Conservation (phyloP, 177 flowering plant species). For the Tripterygium wilfordii region DNA sequence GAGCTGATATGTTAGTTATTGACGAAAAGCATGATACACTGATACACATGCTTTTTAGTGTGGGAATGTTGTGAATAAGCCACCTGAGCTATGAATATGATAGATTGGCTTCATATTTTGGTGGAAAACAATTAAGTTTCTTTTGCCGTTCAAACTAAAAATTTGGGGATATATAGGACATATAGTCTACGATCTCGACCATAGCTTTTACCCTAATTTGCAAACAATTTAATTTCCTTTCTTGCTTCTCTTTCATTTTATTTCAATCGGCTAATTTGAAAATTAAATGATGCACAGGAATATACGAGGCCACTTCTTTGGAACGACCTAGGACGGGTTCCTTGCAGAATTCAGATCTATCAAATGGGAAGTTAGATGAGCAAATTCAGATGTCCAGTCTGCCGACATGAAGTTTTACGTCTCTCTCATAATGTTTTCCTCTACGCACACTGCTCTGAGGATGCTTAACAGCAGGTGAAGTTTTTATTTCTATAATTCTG, state of each 20-base stretch:
- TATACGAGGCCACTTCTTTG: conserved; percentile 82
- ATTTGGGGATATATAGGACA: too few species aligned
- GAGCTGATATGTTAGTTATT: too few species aligned
- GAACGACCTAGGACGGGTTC: conserved; percentile 56
- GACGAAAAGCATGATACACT: too few species aligned
- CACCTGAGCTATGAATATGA: too few species aligned
- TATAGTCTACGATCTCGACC: too few species aligned
- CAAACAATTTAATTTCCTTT: too few species aligned
- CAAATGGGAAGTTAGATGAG: conserved; percentile 45
- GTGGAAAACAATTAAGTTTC: too few species aligned
- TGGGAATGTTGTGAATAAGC: too few species aligned
- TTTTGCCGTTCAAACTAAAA: too few species aligned
- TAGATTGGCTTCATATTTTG: too few species aligned
- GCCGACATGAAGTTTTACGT: conserved; percentile 46
- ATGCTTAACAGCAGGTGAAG: not conserved
- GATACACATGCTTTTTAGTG: too few species aligned
- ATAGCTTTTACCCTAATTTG: too few species aligned
- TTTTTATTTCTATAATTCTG: not conserved
- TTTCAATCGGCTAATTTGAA: not conserved
- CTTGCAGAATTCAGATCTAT: conserved; percentile 30
- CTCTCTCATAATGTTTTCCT: not conserved
- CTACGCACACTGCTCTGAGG: not conserved
- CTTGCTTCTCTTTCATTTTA: not conserved
- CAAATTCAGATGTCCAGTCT: conserved; percentile 51
- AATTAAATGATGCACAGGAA: conserved; percentile 66